Base-by-base conservation (phyloP, 495 filamentous ascomycete species). In the Lichenothelia convexa region DNA sequence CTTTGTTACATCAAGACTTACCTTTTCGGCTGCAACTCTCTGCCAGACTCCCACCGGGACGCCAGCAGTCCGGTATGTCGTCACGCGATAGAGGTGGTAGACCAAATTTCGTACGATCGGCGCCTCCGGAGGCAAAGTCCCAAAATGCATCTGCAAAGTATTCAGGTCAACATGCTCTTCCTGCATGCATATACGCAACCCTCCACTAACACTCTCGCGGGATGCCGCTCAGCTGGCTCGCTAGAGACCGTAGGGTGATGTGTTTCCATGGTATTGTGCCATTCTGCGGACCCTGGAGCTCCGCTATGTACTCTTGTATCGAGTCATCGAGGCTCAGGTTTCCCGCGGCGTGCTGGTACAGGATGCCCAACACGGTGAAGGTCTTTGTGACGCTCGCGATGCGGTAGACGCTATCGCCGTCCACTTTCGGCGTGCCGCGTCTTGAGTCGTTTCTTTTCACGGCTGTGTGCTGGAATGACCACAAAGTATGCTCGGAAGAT, bases 301-400 rank as follows among this genome's bases (percentile, higher is more conserved):
- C 48, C 8, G 36, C 35, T 15, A 56, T 38, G 40, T 54, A 58
- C 18, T 38, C 38, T 29, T 40, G 45, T 7, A 58, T 31, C 0
- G 53, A 39, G 30, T 51, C 45, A 26, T 58, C 50, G 15, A 56
- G 40, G 35, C 47, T 53, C 30, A 58, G 38, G 23, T 53, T 54
- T 1, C 54, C 54, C 5, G 51, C 51, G 5, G 41, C 49, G 37
- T 54, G 45, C 36, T 54, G 50, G 29, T 55, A 45, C 4, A 58
- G 43, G 4, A 58, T 20, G 1, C 41, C 55, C 12, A 58, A 45
- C 8, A 45, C 41, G 3, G 55, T 58, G 46, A 58, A 58, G 15
- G 42, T 32, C 36, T 58, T 58, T 22, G 50, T 49, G 40, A 56
- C 50, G 33, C 47, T 51, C 1, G 55, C 55, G 35, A 58, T 58